phyloP scores from a whole-genome alignment of 2,329 filamentous ascomycete genomes.

The Penicillium sp. region DNA sequence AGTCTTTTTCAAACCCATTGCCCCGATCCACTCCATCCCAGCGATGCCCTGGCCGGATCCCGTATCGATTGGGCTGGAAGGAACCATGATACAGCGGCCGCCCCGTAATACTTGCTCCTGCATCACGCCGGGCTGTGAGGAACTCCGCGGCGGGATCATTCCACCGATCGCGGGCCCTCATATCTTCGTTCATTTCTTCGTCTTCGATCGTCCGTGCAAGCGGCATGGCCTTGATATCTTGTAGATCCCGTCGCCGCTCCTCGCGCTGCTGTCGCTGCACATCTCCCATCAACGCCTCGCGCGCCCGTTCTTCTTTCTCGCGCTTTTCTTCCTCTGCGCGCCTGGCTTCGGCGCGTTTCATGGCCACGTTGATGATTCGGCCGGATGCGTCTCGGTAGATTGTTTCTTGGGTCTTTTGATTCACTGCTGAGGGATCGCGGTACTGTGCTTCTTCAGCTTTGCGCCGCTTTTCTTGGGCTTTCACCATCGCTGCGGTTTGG shows the following conservation, averaged over 20 bases:
- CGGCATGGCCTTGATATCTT: constrained; percentile 79
- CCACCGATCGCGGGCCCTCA: constrained; percentile 78
- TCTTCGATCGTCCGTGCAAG: constrained; percentile 83
- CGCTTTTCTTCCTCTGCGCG: constrained; percentile 72
- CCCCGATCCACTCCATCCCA: constrained; percentile 97
- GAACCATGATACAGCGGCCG: constrained; percentile 75
- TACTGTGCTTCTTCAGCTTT: constrained; percentile 47
- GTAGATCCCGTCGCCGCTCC: constrained; percentile 64
- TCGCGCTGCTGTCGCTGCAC: constrained; percentile 72
- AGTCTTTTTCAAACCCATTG: constrained; percentile 90
- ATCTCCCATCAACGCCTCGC: constrained; percentile 75
- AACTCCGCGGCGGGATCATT: constrained; percentile 91
- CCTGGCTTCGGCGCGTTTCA: constrained; percentile 86
- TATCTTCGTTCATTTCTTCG: constrained; percentile 76
- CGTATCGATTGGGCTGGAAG: constrained; percentile 87
- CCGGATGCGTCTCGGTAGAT: constrained; percentile 95
- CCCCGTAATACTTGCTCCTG: constrained; percentile 49
- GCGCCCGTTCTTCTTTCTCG: constrained; percentile 62
- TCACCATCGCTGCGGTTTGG: constrained; percentile 70
- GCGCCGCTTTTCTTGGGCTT: constrained; percentile 60
- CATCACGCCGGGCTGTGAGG: constrained; percentile 54
- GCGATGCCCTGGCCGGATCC: constrained; percentile 84
- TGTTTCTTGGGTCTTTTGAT: constrained; percentile 66
- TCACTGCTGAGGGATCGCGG: constrained; percentile 41
- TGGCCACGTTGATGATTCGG: constrained; percentile 86